phyloP scores from a whole-genome alignment of 2,329 filamentous ascomycete species.

The Aureobasidium sp. region DNA sequence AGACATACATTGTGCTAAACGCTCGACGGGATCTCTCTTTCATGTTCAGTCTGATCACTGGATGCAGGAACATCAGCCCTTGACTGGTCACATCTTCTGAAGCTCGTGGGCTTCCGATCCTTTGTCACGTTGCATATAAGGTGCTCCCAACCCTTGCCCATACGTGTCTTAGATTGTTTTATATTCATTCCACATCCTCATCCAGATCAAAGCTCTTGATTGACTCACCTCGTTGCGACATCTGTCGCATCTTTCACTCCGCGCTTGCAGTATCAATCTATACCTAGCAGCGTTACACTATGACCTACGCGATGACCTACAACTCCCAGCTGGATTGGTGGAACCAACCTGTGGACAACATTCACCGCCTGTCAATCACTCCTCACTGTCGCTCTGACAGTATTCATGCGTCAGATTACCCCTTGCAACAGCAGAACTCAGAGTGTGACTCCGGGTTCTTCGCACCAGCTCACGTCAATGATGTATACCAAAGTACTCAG shows the following conservation, averaged over 20 bases:
- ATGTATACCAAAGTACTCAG: not conserved
- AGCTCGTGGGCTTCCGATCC: not conserved
- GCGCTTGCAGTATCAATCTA: constrained; percentile 3
- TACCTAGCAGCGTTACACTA: not conserved
- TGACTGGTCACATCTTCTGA: constrained; percentile 5
- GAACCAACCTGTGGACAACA: not conserved
- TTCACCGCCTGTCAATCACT: not conserved
- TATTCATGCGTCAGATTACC: not conserved
- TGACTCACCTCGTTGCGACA: constrained; percentile 1
- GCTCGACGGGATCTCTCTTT: constrained; percentile 4
- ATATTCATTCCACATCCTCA: constrained; percentile 1
- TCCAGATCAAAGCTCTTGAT: not conserved
- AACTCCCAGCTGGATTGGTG: not conserved
- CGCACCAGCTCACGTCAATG: not conserved
- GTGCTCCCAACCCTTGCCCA: not conserved
- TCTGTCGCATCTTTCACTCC: not conserved
- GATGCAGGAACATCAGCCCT: not conserved
- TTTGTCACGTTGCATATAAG: constrained; percentile 12
- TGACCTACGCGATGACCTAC: not conserved
- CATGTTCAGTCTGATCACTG: constrained; percentile 1
- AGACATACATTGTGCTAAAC: constrained; percentile 8
- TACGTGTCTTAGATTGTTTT: constrained; percentile 5
- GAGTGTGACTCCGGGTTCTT: not conserved
- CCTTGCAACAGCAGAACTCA: not conserved
- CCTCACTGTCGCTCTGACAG: not conserved